A percentile compares a stretch with the other conserved stretches of the same genome.
These are phyloP conservation scores for Pezizomycotina sp. DNA, from an alignment of 2,329 filamentous ascomycete genomes.

Conservation along the genomic window DNA sequence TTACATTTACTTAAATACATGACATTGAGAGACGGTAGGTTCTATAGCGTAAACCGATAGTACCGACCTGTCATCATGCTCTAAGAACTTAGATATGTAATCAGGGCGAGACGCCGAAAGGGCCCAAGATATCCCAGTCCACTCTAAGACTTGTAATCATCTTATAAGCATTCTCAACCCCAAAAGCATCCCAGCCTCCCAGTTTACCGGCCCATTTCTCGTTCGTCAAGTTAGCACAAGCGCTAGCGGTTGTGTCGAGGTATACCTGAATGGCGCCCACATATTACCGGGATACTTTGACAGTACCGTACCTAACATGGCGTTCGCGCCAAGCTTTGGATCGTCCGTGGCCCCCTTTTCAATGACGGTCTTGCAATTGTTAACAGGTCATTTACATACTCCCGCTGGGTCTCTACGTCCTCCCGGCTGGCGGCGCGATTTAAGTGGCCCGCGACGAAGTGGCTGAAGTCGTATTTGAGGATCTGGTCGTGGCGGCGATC, in stretches of 20 bases:
- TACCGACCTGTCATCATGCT: no score
- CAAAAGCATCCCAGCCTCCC: constrained; percentile 23
- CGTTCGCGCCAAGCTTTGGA: no score
- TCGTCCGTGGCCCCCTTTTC: constrained; percentile 11
- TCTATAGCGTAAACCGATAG: no score
- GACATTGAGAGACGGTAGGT: no score
- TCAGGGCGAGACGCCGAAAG: constrained; percentile 3
- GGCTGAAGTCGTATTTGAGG: constrained; percentile 25
- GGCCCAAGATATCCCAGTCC: constrained; percentile 20
- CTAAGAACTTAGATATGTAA: no score
- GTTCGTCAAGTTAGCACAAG: constrained; percentile 22
- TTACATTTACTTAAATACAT: no score
- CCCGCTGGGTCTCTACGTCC: constrained; percentile 22
- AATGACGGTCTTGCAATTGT: constrained; percentile 20
- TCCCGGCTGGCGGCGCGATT: constrained; percentile 19
- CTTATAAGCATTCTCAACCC: constrained; percentile 21
- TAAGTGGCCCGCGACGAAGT: constrained; percentile 25
- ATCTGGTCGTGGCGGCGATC: constrained; percentile 25
- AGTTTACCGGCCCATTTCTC: constrained; percentile 22
- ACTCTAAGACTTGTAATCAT: constrained; percentile 23
- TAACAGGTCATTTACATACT: constrained; percentile 23
- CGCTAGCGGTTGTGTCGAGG: constrained; percentile 15
- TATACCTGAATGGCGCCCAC: constrained; percentile 22
- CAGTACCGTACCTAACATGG: constrained; percentile 10
- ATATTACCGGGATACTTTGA: constrained; percentile 22